Conservation (phyloP, 1,139 yeast species). For the Petasospora rhodanensis region DNA sequence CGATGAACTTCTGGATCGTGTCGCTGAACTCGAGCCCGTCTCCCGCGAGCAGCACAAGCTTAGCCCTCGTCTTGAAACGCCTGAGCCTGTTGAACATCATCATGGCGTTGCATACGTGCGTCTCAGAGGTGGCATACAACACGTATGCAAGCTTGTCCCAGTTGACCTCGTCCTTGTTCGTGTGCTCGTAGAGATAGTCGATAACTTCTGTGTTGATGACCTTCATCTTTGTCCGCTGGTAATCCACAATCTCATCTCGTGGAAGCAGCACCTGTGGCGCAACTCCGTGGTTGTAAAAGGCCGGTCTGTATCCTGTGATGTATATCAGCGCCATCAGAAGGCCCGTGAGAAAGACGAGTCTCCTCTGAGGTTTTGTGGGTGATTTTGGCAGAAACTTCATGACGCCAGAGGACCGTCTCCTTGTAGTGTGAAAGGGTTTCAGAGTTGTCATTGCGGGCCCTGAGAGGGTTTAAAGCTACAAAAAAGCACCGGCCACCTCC, state of each 20-base stretch:
- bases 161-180: constrained; percentile 23
- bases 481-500: no score
- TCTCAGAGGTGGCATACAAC: constrained; percentile 40
- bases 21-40: constrained; percentile 23
- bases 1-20: constrained; percentile 23
- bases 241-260: constrained; percentile 13
- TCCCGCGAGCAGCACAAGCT: constrained; percentile 33
- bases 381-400: no score
- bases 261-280: not conserved
- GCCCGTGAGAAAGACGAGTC: no score
- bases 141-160: constrained; percentile 42
- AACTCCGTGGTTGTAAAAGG: no score
- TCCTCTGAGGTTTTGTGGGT: no score
- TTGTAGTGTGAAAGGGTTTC: no score
- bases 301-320: no score
- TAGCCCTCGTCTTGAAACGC: constrained; percentile 33
- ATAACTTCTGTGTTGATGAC: constrained; percentile 19
- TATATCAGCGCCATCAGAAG: no score
- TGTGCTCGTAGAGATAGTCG: constrained; percentile 15
- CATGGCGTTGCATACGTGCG: constrained; percentile 40
- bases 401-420: no score
- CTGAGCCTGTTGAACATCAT: constrained; percentile 36
- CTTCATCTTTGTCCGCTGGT: constrained; percentile 18
- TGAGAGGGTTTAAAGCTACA: no score
- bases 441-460: no score